These are phyloP conservation scores for Tetracentron sinense DNA, from an alignment of 164 flowering plant species.

Conservation along the genomic window DNA sequence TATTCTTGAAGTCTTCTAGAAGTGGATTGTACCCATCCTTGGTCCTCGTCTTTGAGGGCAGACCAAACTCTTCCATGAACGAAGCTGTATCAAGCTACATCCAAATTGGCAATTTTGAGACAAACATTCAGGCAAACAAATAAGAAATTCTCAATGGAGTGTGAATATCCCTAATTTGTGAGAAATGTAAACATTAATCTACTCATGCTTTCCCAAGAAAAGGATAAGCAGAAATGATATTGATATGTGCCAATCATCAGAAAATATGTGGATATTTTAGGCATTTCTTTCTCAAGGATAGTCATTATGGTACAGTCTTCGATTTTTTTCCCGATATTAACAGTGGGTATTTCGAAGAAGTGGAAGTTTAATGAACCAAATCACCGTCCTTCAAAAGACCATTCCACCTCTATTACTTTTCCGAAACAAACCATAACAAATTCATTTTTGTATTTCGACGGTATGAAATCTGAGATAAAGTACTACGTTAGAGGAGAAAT, in stretches of 20 bases:
- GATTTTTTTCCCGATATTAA: not conserved
- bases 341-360: not conserved
- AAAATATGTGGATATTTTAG: no score
- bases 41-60: constrained; percentile 85
- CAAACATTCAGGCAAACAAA: not conserved
- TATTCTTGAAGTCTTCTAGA: constrained; percentile 90
- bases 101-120: not conserved
- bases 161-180: no score
- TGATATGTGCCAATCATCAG: no score
- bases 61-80: constrained; percentile 97
- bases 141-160: not conserved
- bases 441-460: no score
- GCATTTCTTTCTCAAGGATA: no score
- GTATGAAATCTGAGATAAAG: not conserved
- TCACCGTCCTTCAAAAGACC: not conserved
- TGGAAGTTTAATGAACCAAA: not conserved
- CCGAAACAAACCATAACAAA: no score
- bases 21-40: constrained; percentile 98
- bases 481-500: not conserved
- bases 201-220: no score
- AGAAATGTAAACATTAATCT: no score
- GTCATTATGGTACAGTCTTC: no score
- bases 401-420: not conserved
- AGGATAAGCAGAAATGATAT: no score
- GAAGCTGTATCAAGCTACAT: constrained; percentile 81